Evolutionary conservation across 352 stramenopile species (phyloP), one percentile per base, ranked within the genome.

Genomic region (Phytopythium boreale): DNA sequence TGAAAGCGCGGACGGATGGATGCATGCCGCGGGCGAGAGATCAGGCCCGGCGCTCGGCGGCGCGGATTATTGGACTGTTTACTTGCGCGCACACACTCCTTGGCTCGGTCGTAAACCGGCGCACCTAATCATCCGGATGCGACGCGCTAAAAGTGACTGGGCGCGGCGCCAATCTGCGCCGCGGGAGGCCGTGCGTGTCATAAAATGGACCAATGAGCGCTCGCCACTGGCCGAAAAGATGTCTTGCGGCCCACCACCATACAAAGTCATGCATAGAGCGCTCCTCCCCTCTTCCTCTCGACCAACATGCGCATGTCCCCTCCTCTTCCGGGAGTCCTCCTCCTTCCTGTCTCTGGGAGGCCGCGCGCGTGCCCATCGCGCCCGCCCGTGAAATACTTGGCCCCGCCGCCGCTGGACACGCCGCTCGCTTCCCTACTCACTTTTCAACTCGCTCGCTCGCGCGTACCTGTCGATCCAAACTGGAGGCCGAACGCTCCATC

Each of bases 161-260:
- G 29, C 29, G 29, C 29, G 29, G 29, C 29, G 37, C 55, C 55
- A 31, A 44, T 36, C 34, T 22, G 15, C 6, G 8, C 31, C 34
- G 55, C 22, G 37, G 55, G n/a, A 51, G 29, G n/a, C n/a, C 17
- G 34, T n/a, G 34, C 36, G 19, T 60, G 27, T 44, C 31, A 27
- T 29, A 44, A 43, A 55, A 36, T 47, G 46, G 29, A 34, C 58
- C 58, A 63, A 63, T 63, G 46, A 24, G 22, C 37, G 44, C 29
- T 20, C 58, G 24, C 44, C 58, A 34, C 29, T 34, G 29, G 29
- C 7, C 29, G 29, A 34, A 34, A 60, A 36, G 43, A 27, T 14
- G 46, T 31, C 24, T 53, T 1, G 46, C 22, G 55, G 41, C 15
- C 41, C 41, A 47, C 19, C 41, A 47, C 41, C 41, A 47, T 47